Conservation (phyloP, 1,284 basidiomycete genomes). For the Tilletiopsis washingtonensis region DNA sequence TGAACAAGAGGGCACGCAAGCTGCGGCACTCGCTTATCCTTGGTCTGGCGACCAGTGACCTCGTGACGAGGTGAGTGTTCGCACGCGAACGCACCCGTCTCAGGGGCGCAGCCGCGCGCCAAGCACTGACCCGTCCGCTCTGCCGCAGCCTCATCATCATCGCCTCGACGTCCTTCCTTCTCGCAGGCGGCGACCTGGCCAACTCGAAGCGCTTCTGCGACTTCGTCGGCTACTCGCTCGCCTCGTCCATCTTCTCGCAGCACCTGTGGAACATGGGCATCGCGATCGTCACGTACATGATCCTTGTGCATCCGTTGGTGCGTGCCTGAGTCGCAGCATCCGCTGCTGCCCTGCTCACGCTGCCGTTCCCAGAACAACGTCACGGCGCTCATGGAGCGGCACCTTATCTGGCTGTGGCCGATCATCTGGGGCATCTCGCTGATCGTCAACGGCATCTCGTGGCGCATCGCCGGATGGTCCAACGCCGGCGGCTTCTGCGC, state of each 20-base stretch:
- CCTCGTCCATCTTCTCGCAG: constrained; percentile 31
- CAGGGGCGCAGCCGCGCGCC: background rate
- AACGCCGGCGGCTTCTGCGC: constrained; percentile 33
- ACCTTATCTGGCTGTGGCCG: constrained; percentile 33
- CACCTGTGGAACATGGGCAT: constrained; percentile 39
- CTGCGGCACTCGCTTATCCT: constrained; percentile 34
- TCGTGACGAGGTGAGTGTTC: constrained; percentile 17
- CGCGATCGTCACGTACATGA: constrained; percentile 37
- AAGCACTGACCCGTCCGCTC: background rate
- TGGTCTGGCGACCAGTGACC: constrained; percentile 34
- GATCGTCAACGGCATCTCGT: constrained; percentile 23
- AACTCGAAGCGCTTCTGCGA: constrained; percentile 14
- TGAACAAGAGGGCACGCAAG: constrained; percentile 24
- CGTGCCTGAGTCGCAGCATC: background rate
- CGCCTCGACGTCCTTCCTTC: constrained; percentile 19
- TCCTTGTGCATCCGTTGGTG: constrained; percentile 31
- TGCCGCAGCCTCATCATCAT: constrained; percentile 20
- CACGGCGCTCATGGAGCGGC: constrained; percentile 30
- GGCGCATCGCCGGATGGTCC: constrained; percentile 19
- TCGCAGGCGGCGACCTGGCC: constrained; percentile 22
- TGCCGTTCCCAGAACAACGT: too few species aligned
- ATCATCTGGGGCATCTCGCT: constrained; percentile 28
- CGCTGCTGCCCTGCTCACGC: too few species aligned
- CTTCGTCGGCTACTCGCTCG: constrained; percentile 26
- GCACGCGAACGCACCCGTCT: too few species aligned